phyloP scores from a whole-genome alignment of 1,284 basidiomycete species.

The Trichosporon ovoides region DNA sequence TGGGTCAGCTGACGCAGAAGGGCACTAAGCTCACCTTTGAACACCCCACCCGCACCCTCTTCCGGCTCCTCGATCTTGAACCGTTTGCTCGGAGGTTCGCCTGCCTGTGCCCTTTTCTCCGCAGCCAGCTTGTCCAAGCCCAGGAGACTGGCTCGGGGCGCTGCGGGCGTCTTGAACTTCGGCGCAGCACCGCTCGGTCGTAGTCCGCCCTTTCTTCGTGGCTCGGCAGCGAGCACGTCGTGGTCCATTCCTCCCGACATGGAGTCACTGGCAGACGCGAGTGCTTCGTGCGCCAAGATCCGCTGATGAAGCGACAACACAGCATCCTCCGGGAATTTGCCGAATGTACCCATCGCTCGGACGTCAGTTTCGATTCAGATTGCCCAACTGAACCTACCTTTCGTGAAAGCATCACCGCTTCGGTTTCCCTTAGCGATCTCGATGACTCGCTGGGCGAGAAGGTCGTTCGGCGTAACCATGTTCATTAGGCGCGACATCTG shows the following conservation, averaged over 20 bases:
- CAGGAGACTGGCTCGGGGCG: constrained; percentile 66
- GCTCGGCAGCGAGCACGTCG: constrained; percentile 75
- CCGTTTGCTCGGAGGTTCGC: constrained; percentile 57
- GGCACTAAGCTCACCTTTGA: constrained; percentile 61
- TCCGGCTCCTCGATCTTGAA: constrained; percentile 54
- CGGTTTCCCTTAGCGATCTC: constrained; percentile 70
- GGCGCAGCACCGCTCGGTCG: constrained; percentile 63
- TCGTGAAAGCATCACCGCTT: constrained; percentile 59
- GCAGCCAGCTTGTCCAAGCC: constrained; percentile 80
- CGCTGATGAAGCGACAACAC: constrained; percentile 58
- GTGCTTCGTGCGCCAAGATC: constrained; percentile 59
- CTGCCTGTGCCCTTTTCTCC: constrained; percentile 67
- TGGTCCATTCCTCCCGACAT: constrained; percentile 63
- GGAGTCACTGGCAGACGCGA: neutral
- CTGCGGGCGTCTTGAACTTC: constrained; percentile 68
- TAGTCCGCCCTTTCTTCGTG: constrained; percentile 67
- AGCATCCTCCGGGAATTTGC: constrained; percentile 69
- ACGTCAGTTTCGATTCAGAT: constrained; percentile 1
- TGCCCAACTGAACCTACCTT: constrained; percentile 45
- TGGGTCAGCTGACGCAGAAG: constrained; percentile 33
- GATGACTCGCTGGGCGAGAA: constrained; percentile 69
- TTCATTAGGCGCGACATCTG: constrained; percentile 75
- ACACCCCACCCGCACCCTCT: constrained; percentile 55
- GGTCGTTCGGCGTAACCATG: constrained; percentile 71
- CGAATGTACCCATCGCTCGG: constrained; percentile 71